Percentiles rank a stretch among this genome's conserved stretches.
Conservation (phyloP, 2,329 filamentous ascomycete genomes). For the Fusarium stilboides region DNA sequence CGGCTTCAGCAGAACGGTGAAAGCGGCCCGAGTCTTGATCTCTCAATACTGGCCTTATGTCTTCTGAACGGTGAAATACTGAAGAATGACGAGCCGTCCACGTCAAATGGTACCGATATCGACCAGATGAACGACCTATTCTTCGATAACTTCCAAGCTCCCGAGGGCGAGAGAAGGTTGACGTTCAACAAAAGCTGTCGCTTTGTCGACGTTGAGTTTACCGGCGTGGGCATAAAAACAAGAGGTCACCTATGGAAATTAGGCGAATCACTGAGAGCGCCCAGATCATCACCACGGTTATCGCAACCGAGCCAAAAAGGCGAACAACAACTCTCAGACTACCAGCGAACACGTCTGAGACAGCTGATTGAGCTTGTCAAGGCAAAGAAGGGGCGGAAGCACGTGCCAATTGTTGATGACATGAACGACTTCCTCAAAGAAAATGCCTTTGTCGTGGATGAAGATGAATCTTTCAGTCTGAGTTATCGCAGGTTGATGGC, state of each 20-base stretch:
- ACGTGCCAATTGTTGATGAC: constrained; percentile 4
- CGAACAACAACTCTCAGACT: constrained; percentile 24
- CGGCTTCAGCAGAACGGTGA: constrained; percentile 16
- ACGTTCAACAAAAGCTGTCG: constrained; percentile 51
- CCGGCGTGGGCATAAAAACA: constrained; percentile 33
- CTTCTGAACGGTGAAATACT: constrained; percentile 55
- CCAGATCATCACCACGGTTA: constrained; percentile 17
- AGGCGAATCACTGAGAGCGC: constrained; percentile 31
- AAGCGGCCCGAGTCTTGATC: constrained; percentile 37
- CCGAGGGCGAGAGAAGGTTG: constrained; percentile 21
- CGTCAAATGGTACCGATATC: constrained; percentile 8
- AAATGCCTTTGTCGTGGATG: constrained; percentile 20
- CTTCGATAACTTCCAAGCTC: constrained; percentile 42
- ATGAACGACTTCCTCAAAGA: constrained; percentile 21
- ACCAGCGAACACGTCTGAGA: constrained; percentile 30
- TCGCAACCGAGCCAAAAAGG: constrained; percentile 26
- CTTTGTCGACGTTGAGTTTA: constrained; percentile 40
- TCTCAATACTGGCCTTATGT: constrained; percentile 51
- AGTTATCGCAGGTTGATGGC: constrained; percentile 41
- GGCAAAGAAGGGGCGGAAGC: background rate
- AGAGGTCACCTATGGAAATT: constrained; percentile 50
- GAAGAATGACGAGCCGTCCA: constrained; percentile 47
- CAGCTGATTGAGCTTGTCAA: constrained; percentile 33
- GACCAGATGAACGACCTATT: constrained; percentile 31
- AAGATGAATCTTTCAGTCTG: constrained; percentile 25